phyloP scores from a whole-genome alignment of 805 yeast genomes.

The Kazachstania africana region DNA sequence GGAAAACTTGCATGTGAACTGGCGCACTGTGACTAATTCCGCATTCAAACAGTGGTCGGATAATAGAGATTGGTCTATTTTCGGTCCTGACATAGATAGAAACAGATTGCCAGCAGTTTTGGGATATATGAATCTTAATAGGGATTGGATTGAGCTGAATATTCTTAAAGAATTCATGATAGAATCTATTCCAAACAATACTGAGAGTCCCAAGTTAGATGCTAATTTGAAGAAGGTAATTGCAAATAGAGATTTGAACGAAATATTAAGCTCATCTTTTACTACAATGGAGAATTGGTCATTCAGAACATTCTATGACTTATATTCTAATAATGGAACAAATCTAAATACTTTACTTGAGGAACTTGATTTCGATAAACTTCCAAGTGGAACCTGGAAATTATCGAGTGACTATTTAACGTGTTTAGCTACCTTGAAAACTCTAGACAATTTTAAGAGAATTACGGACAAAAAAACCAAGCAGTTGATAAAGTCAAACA shows the following conservation, averaged over 20 bases:
- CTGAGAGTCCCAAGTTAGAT: neutral
- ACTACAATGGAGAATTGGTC: constrained; percentile 13
- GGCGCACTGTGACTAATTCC: constrained; percentile 24
- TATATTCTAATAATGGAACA: constrained; percentile 12
- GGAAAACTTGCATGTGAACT: constrained; percentile 11
- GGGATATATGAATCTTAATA: constrained; percentile 7
- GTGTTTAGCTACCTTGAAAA: constrained; percentile 18
- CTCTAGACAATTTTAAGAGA: constrained; percentile 18
- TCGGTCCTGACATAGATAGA: constrained; percentile 5
- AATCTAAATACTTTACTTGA: constrained; percentile 1
- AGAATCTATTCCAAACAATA: constrained; percentile 8
- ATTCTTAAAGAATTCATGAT: constrained; percentile 15
- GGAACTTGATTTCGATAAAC: neutral
- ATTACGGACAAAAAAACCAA: constrained; percentile 13
- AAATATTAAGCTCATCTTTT: constrained; percentile 1
- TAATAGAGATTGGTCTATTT: constrained; percentile 21
- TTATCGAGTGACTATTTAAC: constrained; percentile 15
- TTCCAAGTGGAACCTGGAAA: constrained; percentile 11
- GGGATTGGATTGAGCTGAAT: constrained; percentile 7
- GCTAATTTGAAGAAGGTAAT: neutral
- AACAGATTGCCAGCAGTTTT: constrained; percentile 8
- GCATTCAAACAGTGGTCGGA: constrained; percentile 6
- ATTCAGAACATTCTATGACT: constrained; percentile 10
- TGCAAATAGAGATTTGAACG: neutral
- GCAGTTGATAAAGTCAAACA: constrained; percentile 8